Conservation (phyloP, 768 basidiomycete species). For the Mycena galopus region DNA sequence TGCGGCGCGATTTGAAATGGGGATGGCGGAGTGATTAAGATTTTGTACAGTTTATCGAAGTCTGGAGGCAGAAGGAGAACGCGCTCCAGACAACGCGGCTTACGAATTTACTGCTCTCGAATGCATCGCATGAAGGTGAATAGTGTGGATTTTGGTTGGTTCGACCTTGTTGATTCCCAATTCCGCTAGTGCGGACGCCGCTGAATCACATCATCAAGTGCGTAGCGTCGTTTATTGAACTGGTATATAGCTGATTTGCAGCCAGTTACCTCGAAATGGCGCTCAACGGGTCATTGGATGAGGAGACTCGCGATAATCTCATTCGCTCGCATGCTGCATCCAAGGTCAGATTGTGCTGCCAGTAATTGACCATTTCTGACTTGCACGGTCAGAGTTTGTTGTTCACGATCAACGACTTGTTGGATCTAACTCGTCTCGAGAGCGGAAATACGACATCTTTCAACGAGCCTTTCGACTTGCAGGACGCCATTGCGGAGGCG, state of each 20-base stretch:
- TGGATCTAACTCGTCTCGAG: conserved; percentile 85
- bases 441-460: conserved; percentile 81
- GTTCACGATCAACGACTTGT: conserved; percentile 87
- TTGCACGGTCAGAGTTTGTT: conserved; percentile 74
- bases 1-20: neutral
- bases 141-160: conserved; percentile 7
- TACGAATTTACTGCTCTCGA: conserved; percentile 80
- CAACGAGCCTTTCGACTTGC: conserved; percentile 82
- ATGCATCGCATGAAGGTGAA: conserved; percentile 86
- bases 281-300: conserved; percentile 78
- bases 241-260: neutral
- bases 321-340: conserved; percentile 81
- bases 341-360: conserved; percentile 55
- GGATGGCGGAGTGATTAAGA: neutral
- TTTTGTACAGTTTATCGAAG: conserved; percentile 85
- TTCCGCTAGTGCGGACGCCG: conserved; percentile 75
- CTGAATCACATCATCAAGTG: conserved; percentile 89
- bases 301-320: conserved; percentile 81
- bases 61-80: conserved; percentile 86
- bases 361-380: neutral
- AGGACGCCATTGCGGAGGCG: conserved; percentile 71
- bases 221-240: conserved; percentile 33
- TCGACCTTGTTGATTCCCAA: neutral
- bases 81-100: conserved; percentile 79
- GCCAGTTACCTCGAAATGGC: conserved; percentile 83